Percentiles rank a stretch among this genome's conserved stretches.
These are phyloP conservation scores for Aspergillus sp. DNA, from an alignment of 2,329 filamentous ascomycete genomes.

Conservation along the genomic window DNA sequence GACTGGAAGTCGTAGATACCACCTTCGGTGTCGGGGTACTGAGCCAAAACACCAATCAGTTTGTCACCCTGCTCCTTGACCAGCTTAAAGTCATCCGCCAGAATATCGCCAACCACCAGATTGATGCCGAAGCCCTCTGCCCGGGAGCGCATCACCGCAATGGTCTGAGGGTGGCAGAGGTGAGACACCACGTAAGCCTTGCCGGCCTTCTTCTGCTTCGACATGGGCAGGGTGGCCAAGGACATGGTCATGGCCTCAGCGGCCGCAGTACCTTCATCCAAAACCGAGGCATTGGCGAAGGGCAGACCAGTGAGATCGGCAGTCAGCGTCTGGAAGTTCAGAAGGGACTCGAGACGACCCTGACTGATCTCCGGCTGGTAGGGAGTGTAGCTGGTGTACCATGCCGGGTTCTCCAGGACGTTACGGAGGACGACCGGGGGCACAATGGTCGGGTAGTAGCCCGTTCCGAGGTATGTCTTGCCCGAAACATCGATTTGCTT, in stretches of 20 bases:
- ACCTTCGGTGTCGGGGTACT: slow-evolving; percentile 89
- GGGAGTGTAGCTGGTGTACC: slow-evolving; percentile 98
- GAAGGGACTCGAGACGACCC: slow-evolving; percentile 82
- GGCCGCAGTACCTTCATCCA: slow-evolving; percentile 89
- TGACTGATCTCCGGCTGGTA: slow-evolving; percentile 98
- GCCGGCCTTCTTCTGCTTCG: slow-evolving; percentile 70
- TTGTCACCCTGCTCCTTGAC: slow-evolving; percentile 77
- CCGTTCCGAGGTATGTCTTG: slow-evolving; percentile 75
- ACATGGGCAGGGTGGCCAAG: slow-evolving; percentile 69
- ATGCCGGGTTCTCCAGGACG: slow-evolving; percentile 86
- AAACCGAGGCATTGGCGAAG: slow-evolving; percentile 85
- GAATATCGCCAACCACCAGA: slow-evolving; percentile 71
- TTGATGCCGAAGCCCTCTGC: slow-evolving; percentile 90
- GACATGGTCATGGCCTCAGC: slow-evolving; percentile 96
- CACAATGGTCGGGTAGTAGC: slow-evolving; percentile 84
- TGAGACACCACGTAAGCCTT: slow-evolving; percentile 85
- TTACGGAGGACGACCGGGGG: slow-evolving; percentile 92
- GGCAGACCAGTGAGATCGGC: slow-evolving; percentile 82
- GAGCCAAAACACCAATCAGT: slow-evolving; percentile 85
- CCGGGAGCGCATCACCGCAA: slow-evolving; percentile 78
- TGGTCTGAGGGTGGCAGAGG: slow-evolving; percentile 80
- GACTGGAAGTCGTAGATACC: slow-evolving; percentile 72
- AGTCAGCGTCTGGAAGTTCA: slow-evolving; percentile 95
- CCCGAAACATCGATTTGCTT: slow-evolving; percentile 63
- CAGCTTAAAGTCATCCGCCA: slow-evolving; percentile 63